Evolutionary conservation across 177 flowering plant species (phyloP), one percentile per base, ranked within the genome.

Genomic region (Vitis hybrid): DNA sequence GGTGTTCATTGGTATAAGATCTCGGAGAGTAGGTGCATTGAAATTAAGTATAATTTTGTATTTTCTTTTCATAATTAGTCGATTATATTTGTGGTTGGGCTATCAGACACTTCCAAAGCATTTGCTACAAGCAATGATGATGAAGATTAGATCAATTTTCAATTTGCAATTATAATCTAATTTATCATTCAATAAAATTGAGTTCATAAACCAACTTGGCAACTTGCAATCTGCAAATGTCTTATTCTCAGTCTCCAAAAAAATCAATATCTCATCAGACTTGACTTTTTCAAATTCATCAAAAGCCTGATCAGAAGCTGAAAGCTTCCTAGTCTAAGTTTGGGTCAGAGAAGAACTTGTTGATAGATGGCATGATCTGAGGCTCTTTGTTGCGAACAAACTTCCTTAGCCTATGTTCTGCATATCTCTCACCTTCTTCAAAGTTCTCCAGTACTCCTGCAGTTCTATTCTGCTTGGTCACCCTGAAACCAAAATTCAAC

Each of bases 361-460:
- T 88, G 79, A 88, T 3, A 11, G 75, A 68, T 10, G 86, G 88
- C 91, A 88, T 84, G 74, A 88, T 74, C 80, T 86, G 74, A 51
- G 83, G 73, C 9, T 76, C 0, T 59, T 15, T 79, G 69, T 56
- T 68, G 23, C 87, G 81, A 7, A 84, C 74, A 39, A 39, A 84
- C 72, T 75, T 88, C 68, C 89, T 73, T 2, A 88, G 48, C 2
- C 6, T 9, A 66, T 86, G 82, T 50, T 88, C 69, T 55, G 71
- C 9, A 56, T 88, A 86, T 61, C 21, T 84, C 72, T 84, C 78
- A 0, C 91, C 91, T 71, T 88, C 89, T 26, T 60, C 83, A 60
- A 73, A 80, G 70, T 88, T 86, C 4, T 88, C 89, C 19, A 86
- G 80, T 32, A 88, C 73, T 54, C 91, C 91, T 17, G 91, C 88